phyloP scores from a whole-genome alignment of 306 rosid species.

The Carpinus fangiana region DNA sequence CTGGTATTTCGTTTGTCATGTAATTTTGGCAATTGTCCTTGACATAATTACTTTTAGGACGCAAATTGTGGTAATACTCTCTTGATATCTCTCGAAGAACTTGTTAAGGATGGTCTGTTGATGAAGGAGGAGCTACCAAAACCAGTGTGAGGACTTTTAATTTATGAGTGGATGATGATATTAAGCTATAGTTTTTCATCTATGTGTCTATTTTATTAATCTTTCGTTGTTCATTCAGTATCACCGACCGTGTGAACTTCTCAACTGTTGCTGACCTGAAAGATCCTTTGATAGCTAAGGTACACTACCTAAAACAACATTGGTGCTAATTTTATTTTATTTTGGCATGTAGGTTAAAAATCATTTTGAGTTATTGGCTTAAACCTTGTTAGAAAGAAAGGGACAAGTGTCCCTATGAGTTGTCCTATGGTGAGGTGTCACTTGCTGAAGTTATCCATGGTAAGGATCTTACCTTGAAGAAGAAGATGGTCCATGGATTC shows the following conservation, averaged over 20 bases:
- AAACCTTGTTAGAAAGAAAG: neutral
- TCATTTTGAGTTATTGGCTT: neutral
- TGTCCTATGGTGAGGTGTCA: too few relatives aligned
- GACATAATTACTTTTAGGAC: slow-evolving; percentile 51
- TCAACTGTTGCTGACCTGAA: slow-evolving; percentile 70
- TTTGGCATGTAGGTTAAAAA: neutral
- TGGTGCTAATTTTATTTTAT: neutral
- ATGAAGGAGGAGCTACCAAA: slow-evolving; percentile 76
- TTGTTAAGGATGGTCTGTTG: slow-evolving; percentile 87
- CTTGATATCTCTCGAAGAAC: slow-evolving; percentile 85
- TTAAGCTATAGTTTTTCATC: slow-evolving; percentile 4
- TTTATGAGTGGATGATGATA: slow-evolving; percentile 3
- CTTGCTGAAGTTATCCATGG: too few relatives aligned
- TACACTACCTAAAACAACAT: slow-evolving; percentile 19
- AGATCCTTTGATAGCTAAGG: slow-evolving; percentile 78
- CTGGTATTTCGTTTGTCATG: neutral
- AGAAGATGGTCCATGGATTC: too few relatives aligned
- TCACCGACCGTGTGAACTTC: slow-evolving; percentile 66
- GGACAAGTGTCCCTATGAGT: too few relatives aligned
- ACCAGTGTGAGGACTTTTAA: slow-evolving; percentile 61
- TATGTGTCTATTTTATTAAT: slow-evolving; percentile 24
- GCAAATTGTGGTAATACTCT: slow-evolving; percentile 96
- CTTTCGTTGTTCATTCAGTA: slow-evolving; percentile 48
- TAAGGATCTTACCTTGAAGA: too few relatives aligned
- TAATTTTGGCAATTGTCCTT: neutral